Evolutionary conservation across 768 basidiomycete genomes (phyloP).

Genomic region (Leccinellum rugosiceps): DNA sequence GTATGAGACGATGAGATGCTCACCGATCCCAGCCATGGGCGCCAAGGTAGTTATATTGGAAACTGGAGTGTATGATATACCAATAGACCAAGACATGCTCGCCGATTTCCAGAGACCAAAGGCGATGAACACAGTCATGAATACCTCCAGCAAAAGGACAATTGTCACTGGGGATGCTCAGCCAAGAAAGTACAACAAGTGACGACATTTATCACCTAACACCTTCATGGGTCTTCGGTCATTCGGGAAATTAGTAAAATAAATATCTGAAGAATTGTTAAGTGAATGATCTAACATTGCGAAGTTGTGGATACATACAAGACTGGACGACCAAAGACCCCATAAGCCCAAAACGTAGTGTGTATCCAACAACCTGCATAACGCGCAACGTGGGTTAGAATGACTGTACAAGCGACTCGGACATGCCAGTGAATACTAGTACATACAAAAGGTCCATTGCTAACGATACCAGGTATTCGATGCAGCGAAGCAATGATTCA

Average conservation of each 20-base stretch:
- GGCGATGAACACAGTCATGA: constrained; percentile 7
- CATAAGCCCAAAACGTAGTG: constrained; percentile 12
- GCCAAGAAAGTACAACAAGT: not conserved
- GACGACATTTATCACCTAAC: constrained; percentile 8
- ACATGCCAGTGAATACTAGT: too few relatives aligned
- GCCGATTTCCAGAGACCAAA: constrained; percentile 3
- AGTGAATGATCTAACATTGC: not conserved
- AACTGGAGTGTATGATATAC: not conserved
- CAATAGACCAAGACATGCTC: not conserved
- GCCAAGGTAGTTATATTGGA: not conserved
- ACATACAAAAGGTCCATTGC: not conserved
- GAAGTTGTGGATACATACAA: constrained; percentile 1
- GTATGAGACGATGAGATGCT: not conserved
- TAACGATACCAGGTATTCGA: not conserved
- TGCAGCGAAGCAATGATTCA: not conserved
- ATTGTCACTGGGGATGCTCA: constrained; percentile 1
- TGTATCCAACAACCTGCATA: constrained; percentile 15
- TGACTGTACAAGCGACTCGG: too few relatives aligned
- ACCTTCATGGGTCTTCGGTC: constrained; percentile 11
- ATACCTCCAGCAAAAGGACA: constrained; percentile 14
- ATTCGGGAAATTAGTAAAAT: constrained; percentile 15
- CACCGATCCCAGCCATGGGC: constrained; percentile 17
- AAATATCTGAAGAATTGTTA: constrained; percentile 11
- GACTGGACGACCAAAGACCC: constrained; percentile 16
- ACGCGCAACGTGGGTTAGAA: too few relatives aligned